Evolutionary conservation across 371 early-diverging fungal species (phyloP).

Genomic region (Rozella allomycis): DNA sequence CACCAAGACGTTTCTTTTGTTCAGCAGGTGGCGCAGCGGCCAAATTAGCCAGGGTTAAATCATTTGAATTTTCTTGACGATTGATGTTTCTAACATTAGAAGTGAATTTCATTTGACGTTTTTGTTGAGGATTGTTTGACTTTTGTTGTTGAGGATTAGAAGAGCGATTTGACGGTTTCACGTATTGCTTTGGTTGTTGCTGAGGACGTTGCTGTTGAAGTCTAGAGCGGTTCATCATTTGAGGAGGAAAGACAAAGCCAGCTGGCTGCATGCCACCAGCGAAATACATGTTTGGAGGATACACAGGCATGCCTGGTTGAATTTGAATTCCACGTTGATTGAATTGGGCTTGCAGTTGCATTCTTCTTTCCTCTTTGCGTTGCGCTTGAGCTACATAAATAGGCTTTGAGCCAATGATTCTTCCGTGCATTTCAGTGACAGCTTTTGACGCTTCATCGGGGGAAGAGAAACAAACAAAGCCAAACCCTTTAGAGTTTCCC

Average conservation of each 20-base stretch:
- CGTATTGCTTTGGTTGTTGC: constrained; percentile 1
- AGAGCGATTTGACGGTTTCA: too few relatives aligned
- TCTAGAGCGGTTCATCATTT: not conserved
- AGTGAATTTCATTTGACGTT: not conserved
- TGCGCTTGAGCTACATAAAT: constrained; percentile 93
- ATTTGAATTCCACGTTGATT: constrained; percentile 3
- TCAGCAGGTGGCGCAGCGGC: constrained; percentile 55
- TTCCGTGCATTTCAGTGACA: constrained; percentile 71
- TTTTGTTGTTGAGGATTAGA: not conserved
- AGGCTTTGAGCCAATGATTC: constrained; percentile 66
- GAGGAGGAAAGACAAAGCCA: constrained; percentile 14
- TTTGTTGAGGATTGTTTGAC: not conserved
- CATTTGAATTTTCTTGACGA: constrained; percentile 3
- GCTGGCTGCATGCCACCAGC: constrained; percentile 14
- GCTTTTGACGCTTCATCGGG: constrained; percentile 81
- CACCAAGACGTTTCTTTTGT: constrained; percentile 88
- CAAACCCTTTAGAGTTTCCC: constrained; percentile 55
- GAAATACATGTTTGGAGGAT: constrained; percentile 4
- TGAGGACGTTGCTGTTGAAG: constrained; percentile 3
- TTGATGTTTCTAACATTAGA: not conserved
- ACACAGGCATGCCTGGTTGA: constrained; percentile 2
- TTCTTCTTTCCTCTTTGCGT: constrained; percentile 83
- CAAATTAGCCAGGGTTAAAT: constrained; percentile 51
- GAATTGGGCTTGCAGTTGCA: constrained; percentile 80
- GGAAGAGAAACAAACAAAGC: constrained; percentile 74